These are phyloP conservation scores for Adansonia digitata DNA, from an alignment of 345 rosid genomes.

Conservation along the genomic window DNA sequence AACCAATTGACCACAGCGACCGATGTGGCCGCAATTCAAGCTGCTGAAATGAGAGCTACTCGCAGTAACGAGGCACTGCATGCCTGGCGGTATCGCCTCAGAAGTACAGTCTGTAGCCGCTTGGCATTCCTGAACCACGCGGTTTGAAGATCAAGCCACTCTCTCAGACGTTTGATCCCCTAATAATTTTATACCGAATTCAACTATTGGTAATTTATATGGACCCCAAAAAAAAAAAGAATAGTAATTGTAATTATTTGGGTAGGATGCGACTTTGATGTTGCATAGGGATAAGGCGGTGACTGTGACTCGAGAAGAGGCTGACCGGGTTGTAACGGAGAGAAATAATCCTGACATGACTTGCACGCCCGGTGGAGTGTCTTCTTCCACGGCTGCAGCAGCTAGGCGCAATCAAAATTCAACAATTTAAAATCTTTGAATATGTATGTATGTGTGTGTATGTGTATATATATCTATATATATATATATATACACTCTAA, in stretches of 20 bases:
- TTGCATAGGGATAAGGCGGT: constrained; percentile 40
- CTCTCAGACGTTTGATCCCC: constrained; percentile 32
- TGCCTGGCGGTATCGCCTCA: constrained; percentile 42
- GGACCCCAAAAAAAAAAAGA: not conserved
- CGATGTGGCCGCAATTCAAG: constrained; percentile 55
- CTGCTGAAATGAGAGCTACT: constrained; percentile 48
- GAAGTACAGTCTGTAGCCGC: constrained; percentile 44
- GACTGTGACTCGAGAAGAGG: constrained; percentile 53
- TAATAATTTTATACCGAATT: constrained; percentile 10
- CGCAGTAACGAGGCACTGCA: constrained; percentile 21
- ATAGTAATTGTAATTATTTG: too few relatives aligned
- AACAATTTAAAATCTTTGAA: not conserved
- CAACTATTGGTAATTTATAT: not conserved
- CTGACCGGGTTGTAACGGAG: constrained; percentile 39
- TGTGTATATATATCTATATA: too few relatives aligned
- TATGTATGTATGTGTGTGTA: too few relatives aligned
- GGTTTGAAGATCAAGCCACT: constrained; percentile 29
- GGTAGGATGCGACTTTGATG: constrained; percentile 43
- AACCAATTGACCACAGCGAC: constrained; percentile 46
- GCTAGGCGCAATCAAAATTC: constrained; percentile 39
- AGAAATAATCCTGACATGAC: constrained; percentile 40
- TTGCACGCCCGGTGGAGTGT: constrained; percentile 49
- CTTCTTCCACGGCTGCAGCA: constrained; percentile 47
- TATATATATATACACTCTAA: not conserved
- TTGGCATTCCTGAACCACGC: constrained; percentile 21